Evolutionary conservation across 140 eudicot genomes (phyloP).

Genomic region (Stevia rebaudiana): DNA sequence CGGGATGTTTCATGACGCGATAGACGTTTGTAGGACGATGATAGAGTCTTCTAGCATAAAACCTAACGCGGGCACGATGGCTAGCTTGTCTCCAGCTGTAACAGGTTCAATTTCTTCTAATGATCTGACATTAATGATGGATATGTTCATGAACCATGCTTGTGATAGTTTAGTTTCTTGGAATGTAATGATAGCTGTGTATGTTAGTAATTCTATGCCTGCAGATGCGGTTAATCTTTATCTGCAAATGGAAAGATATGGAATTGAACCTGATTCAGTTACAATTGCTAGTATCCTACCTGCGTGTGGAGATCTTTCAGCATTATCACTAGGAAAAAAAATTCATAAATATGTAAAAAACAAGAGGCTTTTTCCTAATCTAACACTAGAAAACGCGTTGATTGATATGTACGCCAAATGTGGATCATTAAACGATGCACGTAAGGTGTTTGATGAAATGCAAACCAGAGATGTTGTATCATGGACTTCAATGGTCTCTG

Average conservation of each 20-base stretch:
- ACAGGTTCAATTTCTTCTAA: constrained; percentile 34
- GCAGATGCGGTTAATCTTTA: constrained; percentile 58
- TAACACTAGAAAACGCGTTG: constrained; percentile 63
- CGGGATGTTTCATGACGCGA: constrained; percentile 53
- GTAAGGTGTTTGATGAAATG: constrained; percentile 61
- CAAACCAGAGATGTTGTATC: constrained; percentile 52
- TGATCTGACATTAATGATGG: constrained; percentile 46
- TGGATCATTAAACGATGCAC: constrained; percentile 58
- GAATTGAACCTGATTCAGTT: constrained; percentile 51
- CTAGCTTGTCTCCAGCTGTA: constrained; percentile 74
- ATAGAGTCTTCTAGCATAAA: constrained; percentile 32
- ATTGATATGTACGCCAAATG: constrained; percentile 89
- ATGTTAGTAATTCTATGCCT: constrained; percentile 63
- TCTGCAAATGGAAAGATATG: constrained; percentile 44
- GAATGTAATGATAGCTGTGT: constrained; percentile 83
- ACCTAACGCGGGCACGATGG: constrained; percentile 76
- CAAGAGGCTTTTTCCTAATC: constrained; percentile 51
- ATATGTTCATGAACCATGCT: constrained; percentile 39
- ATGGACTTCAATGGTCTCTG: constrained; percentile 82
- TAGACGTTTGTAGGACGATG: constrained; percentile 61
- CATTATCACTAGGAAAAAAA: constrained; percentile 48
- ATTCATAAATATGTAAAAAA: constrained; percentile 51
- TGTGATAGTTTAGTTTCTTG: constrained; percentile 56
- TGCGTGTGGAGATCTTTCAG: constrained; percentile 81
- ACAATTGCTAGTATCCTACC: constrained; percentile 79